Percentiles rank a stretch among this genome's conserved stretches.
Evolutionary conservation across 2,329 filamentous ascomycete species (phyloP).

Genomic region (Xylariaceae sp.): DNA sequence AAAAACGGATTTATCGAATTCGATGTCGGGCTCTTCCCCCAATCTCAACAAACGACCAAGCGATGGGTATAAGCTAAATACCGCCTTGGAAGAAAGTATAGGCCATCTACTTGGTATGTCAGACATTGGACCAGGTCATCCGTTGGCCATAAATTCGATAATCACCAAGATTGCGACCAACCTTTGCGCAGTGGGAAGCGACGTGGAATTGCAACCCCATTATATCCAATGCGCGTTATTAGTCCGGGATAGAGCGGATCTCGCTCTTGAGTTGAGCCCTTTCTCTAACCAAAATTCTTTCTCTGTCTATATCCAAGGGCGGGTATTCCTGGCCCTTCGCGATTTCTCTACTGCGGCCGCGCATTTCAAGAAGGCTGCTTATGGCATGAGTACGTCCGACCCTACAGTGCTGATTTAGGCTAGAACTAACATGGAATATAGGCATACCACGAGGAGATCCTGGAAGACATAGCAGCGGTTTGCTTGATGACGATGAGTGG

Average conservation of each 20-base stretch:
- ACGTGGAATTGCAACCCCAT: conserved; percentile 57
- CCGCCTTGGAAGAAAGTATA: conserved; percentile 55
- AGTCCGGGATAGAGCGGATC: conserved; percentile 53
- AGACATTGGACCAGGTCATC: conserved; percentile 43
- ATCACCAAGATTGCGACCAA: conserved; percentile 64
- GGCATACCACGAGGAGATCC: conserved; percentile 42
- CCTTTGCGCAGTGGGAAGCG: conserved; percentile 58
- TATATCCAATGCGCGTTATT: conserved; percentile 59
- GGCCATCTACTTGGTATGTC: conserved; percentile 59
- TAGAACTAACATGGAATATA: conserved; percentile 23
- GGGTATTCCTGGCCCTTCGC: conserved; percentile 67
- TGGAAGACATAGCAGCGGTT: conserved; percentile 54
- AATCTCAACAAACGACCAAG: conserved; percentile 36
- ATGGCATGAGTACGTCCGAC: conserved; percentile 65
- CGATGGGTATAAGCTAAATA: conserved; percentile 48
- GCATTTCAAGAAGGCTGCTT: conserved; percentile 77
- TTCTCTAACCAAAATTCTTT: conserved; percentile 56
- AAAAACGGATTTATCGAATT: conserved; percentile 37
- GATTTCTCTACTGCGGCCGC: conserved; percentile 68
- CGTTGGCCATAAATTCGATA: conserved; percentile 38
- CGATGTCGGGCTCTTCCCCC: conserved; percentile 30
- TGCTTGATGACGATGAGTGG: conserved; percentile 74
- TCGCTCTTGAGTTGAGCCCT: conserved; percentile 52
- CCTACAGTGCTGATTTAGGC: neutral
- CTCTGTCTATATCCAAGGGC: conserved; percentile 78